These are phyloP conservation scores for Mortierella hygrophila DNA, from an alignment of 192 early-diverging fungal species.

Conservation along the genomic window DNA sequence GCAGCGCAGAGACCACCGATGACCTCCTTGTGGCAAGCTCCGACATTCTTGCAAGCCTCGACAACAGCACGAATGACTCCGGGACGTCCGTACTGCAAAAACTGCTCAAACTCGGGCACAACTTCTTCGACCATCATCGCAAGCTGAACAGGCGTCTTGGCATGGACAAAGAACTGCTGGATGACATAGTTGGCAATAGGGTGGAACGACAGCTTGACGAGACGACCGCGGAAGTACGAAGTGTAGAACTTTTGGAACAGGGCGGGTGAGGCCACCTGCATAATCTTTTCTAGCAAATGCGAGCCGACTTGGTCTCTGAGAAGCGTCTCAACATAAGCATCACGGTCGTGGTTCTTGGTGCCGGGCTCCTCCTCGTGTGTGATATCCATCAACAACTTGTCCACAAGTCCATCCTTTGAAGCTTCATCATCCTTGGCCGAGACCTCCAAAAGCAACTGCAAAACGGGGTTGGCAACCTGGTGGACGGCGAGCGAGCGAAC, in stretches of 20 bases:
- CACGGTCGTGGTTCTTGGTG: constrained; percentile 58
- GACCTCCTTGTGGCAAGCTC: constrained; percentile 70
- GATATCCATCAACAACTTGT: constrained; percentile 70
- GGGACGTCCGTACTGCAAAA: constrained; percentile 72
- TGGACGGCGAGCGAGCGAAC: constrained; percentile 72
- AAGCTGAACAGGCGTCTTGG: constrained; percentile 69
- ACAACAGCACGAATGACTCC: constrained; percentile 81
- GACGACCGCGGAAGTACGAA: constrained; percentile 71
- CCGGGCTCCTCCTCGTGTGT: constrained; percentile 59
- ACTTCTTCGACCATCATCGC: constrained; percentile 76
- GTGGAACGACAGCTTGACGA: constrained; percentile 74
- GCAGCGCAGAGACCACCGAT: constrained; percentile 68
- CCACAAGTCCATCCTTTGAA: constrained; percentile 62
- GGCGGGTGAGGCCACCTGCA: constrained; percentile 62
- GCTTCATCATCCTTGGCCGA: constrained; percentile 55
- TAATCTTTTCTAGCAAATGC: constrained; percentile 82
- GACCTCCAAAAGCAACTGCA: constrained; percentile 71
- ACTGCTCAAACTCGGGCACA: constrained; percentile 65
- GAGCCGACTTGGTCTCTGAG: constrained; percentile 82
- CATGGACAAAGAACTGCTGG: constrained; percentile 78
- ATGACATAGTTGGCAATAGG: constrained; percentile 89
- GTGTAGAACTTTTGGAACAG: constrained; percentile 75
- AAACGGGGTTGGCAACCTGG: constrained; percentile 82
- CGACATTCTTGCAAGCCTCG: constrained; percentile 72
- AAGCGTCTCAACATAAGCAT: constrained; percentile 68